Percentiles rank a stretch among this genome's conserved stretches.
These are phyloP conservation scores for Hypseocharis bilobata DNA, from an alignment of 441 rosid genomes.

Conservation along the genomic window DNA sequence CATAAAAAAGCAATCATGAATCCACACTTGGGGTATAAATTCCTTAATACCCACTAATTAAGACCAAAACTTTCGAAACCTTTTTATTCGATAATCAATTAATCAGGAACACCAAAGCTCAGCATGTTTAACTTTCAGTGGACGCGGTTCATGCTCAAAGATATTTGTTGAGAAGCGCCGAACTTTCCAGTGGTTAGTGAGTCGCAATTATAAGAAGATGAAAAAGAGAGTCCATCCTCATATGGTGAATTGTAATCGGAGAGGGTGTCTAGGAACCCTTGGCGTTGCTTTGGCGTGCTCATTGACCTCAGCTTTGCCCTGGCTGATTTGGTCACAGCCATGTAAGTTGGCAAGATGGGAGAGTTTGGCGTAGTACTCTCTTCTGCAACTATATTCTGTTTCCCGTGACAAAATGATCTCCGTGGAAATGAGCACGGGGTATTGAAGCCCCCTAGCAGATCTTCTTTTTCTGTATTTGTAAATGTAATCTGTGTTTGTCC, in stretches of 20 bases:
- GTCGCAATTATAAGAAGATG: slow-evolving; percentile 46
- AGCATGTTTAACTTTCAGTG: neutral
- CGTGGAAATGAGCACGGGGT: slow-evolving; percentile 47
- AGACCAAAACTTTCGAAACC: neutral
- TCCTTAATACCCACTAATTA: neutral
- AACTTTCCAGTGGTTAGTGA: slow-evolving; percentile 22
- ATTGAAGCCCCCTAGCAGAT: slow-evolving; percentile 34
- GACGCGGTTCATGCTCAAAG: slow-evolving; percentile 21
- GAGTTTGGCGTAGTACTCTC: slow-evolving; percentile 38
- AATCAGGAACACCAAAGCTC: neutral
- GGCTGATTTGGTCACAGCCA: slow-evolving; percentile 60
- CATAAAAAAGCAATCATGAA: neutral
- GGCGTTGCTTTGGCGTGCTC: slow-evolving; percentile 49
- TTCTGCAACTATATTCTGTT: slow-evolving; percentile 27
- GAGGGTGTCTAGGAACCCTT: slow-evolving; percentile 30
- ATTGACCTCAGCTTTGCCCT: slow-evolving; percentile 63
- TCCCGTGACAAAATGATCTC: slow-evolving; percentile 49
- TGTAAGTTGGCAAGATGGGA: slow-evolving; percentile 47
- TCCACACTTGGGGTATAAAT: neutral
- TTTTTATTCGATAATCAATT: neutral
- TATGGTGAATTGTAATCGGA: slow-evolving; percentile 26
- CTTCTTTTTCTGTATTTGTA: slow-evolving; percentile 30
- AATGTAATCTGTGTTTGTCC: slow-evolving; percentile 28
- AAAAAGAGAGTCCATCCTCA: slow-evolving; percentile 30
- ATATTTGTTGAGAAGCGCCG: slow-evolving; percentile 20